phyloP scores from a whole-genome alignment of 2,329 filamentous ascomycete species.

The Helminthosporium solani region DNA sequence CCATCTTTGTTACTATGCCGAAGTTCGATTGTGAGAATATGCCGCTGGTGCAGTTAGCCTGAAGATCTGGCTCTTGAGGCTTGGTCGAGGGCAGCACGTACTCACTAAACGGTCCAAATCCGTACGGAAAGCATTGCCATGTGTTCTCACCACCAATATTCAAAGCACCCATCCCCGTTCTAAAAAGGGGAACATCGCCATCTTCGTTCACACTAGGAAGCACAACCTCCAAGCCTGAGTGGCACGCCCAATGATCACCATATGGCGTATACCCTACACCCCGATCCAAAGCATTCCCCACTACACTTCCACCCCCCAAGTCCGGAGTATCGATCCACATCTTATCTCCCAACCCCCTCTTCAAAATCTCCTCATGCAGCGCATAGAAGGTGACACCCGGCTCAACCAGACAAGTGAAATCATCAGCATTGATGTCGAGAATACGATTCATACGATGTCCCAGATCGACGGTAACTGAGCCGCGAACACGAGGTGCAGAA shows the following conservation, averaged over 20 bases:
- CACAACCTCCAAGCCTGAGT: constrained; percentile 49
- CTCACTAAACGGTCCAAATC: constrained; percentile 41
- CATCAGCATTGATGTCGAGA: constrained; percentile 43
- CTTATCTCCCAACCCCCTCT: constrained; percentile 42
- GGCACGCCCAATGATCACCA: constrained; percentile 48
- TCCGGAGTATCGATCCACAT: constrained; percentile 48
- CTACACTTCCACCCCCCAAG: constrained; percentile 36
- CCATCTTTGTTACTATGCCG: constrained; percentile 52
- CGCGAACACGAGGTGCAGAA: constrained; percentile 49
- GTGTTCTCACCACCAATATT: constrained; percentile 20
- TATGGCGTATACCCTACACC: constrained; percentile 40
- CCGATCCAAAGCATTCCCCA: constrained; percentile 40
- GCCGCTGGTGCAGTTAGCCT: constrained; percentile 15
- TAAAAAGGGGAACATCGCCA: constrained; percentile 23
- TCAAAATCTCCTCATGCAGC: constrained; percentile 49
- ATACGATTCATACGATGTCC: constrained; percentile 46
- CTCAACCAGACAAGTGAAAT: constrained; percentile 47
- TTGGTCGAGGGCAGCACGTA: constrained; percentile 2
- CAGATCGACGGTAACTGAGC: constrained; percentile 50
- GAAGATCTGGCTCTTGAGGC: not conserved
- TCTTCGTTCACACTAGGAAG: constrained; percentile 42
- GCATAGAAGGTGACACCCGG: constrained; percentile 55
- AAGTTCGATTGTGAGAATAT: constrained; percentile 41
- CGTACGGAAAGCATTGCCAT: constrained; percentile 39
- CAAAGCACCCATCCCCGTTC: constrained; percentile 33